Evolutionary conservation across 1,284 basidiomycete species (phyloP), one percentile per base, ranked within the genome.

Genomic region (Pyrrhoderma noxium): DNA sequence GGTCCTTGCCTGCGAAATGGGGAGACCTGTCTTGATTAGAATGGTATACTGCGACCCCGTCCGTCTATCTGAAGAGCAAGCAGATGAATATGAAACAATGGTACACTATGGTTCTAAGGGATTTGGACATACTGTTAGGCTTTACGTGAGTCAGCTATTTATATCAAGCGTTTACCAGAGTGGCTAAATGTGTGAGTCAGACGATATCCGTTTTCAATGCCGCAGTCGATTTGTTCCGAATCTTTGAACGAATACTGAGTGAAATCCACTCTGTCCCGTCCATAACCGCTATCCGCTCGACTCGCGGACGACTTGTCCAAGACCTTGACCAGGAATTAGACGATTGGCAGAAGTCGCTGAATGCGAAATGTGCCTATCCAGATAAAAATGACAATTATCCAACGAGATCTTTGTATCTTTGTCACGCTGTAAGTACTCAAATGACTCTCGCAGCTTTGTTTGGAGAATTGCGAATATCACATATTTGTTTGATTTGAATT

Each of bases 171-270:
- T 11, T 5, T 5, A 31, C 7, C 27, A 31, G 27, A 5, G 27
- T 5, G 11, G 27, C 27, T 31, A 11, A n/a, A 31, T 11, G 27
- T 5, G 11, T 5, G 11, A 5, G 27, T 31, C 42, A 56, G 54
- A 56, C 54, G 18, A 52, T 56, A 21, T 56, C 54, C n/a, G 40
- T 52, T 21, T 56, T 56, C 54, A 56, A 56, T 35, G 50, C 54
- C n/a, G 46, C 54, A 3, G 50, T 56, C 11, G 54, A 56, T 27
- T 42, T 56, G 11, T 56, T 56, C 50, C 45, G 54, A 3, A 56
- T 49, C 16, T 52, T 56, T 35, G 54, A 56, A 34, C 50, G 51
- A 8, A 52, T 56, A 3, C 21, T 56, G 22, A 56, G 51, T 19
- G 50, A 52, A 14, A 47, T 56, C 4, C 54, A 56, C 36, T 47